A percentile compares a stretch with the other conserved stretches of the same genome.
phyloP scores from a whole-genome alignment of 768 basidiomycete species.

The Daedaleopsis sinensis region DNA sequence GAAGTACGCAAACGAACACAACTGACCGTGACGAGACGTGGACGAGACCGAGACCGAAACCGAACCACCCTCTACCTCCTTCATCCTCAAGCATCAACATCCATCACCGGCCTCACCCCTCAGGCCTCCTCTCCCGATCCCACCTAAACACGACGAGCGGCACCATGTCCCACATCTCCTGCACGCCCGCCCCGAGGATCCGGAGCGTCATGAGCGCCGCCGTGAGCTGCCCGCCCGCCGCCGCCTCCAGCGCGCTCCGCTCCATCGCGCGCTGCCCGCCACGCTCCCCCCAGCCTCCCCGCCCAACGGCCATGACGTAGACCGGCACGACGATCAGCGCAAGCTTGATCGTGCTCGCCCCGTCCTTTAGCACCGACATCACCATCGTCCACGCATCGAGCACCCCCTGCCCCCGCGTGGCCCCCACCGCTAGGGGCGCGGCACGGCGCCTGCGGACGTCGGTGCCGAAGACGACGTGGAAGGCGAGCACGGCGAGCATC shows the following conservation, averaged over 20 bases:
- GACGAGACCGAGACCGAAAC: too few relatives aligned
- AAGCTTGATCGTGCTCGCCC: conserved; percentile 16
- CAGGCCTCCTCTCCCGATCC: conserved; percentile 5
- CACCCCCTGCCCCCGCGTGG: background rate
- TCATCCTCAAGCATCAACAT: too few relatives aligned
- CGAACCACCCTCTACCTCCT: too few relatives aligned
- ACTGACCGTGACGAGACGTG: background rate
- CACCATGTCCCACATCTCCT: conserved; percentile 18
- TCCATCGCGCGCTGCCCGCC: background rate
- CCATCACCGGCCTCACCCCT: too few relatives aligned
- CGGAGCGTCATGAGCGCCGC: conserved; percentile 16
- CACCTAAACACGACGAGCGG: conserved; percentile 11
- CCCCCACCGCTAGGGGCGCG: background rate
- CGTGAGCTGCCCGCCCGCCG: conserved; percentile 17
- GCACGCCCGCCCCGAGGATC: conserved; percentile 9
- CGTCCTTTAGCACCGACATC: conserved; percentile 8
- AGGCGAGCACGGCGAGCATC: conserved; percentile 13
- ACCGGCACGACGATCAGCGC: conserved; percentile 14
- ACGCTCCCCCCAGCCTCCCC: background rate
- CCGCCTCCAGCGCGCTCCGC: conserved; percentile 10
- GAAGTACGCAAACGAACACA: background rate
- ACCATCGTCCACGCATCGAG: background rate
- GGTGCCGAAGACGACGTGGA: conserved; percentile 7
- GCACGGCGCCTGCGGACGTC: conserved; percentile 14
- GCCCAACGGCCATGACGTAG: conserved; percentile 11